These are phyloP conservation scores for Pholiota molesta DNA, from an alignment of 768 basidiomycete species.

Conservation along the genomic window DNA sequence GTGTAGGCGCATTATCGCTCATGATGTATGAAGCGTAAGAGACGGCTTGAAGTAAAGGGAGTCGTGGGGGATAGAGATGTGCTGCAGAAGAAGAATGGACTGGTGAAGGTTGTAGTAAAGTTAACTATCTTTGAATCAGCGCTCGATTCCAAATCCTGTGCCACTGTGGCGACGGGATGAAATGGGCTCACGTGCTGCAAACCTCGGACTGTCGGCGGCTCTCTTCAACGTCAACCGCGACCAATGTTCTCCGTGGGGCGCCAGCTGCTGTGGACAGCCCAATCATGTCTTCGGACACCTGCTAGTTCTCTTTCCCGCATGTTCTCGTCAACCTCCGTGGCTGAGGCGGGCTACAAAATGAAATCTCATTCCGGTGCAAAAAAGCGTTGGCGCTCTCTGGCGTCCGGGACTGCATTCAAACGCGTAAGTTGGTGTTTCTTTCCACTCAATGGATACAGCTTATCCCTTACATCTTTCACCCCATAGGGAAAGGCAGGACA, in stretches of 20 bases:
- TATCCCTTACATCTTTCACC: not conserved
- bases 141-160: not conserved
- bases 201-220: slow-evolving; percentile 13
- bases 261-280: slow-evolving; percentile 28
- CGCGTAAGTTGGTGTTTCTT: slow-evolving; percentile 49
- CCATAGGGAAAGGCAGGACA: slow-evolving; percentile 70
- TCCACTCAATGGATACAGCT: not conserved
- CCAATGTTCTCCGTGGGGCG: slow-evolving; percentile 28
- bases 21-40: slow-evolving; percentile 24
- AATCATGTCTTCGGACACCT: slow-evolving; percentile 24
- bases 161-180: not conserved
- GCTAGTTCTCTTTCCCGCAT: slow-evolving; percentile 33
- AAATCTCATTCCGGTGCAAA: slow-evolving; percentile 83
- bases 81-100: slow-evolving; percentile 1
- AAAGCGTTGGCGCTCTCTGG: slow-evolving; percentile 76
- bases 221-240: slow-evolving; percentile 1
- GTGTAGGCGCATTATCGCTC: slow-evolving; percentile 47
- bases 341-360: slow-evolving; percentile 71
- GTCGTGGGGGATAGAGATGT: not conserved
- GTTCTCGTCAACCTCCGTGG: slow-evolving; percentile 63
- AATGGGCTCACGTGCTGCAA: slow-evolving; percentile 6
- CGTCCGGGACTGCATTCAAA: slow-evolving; percentile 70
- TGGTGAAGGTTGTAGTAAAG: not conserved
- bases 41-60: not conserved
- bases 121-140: slow-evolving; percentile 1